Base-by-base conservation (phyloP, 768 basidiomycete genomes). In the Russula compacta region DNA sequence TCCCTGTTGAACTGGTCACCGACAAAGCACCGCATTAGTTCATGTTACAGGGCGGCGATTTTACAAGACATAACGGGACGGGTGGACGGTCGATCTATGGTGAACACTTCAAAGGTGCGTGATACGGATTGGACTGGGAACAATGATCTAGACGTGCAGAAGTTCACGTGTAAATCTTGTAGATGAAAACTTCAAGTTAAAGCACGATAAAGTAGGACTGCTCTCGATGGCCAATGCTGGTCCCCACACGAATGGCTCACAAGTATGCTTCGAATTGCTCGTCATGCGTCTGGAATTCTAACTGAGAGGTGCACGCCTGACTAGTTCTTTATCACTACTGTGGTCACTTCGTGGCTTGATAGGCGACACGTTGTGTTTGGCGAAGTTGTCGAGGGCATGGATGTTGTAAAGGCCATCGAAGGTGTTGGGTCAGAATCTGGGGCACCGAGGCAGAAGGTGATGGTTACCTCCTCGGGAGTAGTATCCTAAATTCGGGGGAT, bases 171-270 rank as follows among this genome's bases (percentile, higher is more conserved):
- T 53, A 33, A 0, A 32, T 24, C 58, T 49, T 24, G 14, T n/a
- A 77, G 76, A 77, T 64, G 76, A 77, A 66, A 74, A 71, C 69
- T 76, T 78, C 66, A 58, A 68, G 24, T 21, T 74, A 38, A 69
- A 66, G 58, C 77, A 78, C 65, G 66, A 71, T 68, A 73, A 71
- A 54, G 68, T 73, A 6, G 76, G 76, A 38, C 64, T 77, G 19
- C 73, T 82, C 52, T 81, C 79, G 36, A 78, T 76, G 73, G 81
- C 80, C 42, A 82, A 81, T 68, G 73, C 77, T 52, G 80, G 80
- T 12, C 74, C 76, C 11, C 71, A 80, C 68, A 76, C 79, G 56
- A 81, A 81, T 69, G 77, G 78, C 10, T 77, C 76, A n/a, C 76
- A 77, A 71, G 76, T 76, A 59, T 52, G 71, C 8, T 19, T 29